Evolutionary conservation across 176 grass and related monocot genomes (phyloP).

Genomic region (Phoenix dactylifera): DNA sequence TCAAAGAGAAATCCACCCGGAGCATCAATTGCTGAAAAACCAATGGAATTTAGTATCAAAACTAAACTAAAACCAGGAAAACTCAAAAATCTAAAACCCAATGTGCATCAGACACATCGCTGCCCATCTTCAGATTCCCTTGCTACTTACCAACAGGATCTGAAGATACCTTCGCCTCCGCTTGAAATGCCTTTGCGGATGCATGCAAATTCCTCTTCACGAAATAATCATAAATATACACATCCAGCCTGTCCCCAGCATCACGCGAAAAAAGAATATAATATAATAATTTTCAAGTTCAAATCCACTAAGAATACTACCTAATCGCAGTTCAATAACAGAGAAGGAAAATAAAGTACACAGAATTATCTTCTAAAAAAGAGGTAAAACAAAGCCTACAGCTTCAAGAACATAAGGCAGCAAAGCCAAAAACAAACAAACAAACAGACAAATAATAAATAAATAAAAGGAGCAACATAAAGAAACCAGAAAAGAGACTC

Average conservation of each 20-base stretch:
- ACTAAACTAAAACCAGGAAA: not conserved
- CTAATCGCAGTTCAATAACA: not conserved
- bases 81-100: not conserved
- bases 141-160: conserved; percentile 53
- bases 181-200: conserved; percentile 58
- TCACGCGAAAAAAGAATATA: conserved; percentile 2
- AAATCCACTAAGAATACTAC: not conserved
- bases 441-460: no score
- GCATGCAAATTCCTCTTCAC: conserved; percentile 53
- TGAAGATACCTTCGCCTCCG: conserved; percentile 43
- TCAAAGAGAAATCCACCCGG: conserved; percentile 70
- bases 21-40: conserved; percentile 46
- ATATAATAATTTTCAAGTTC: not conserved
- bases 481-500: no score
- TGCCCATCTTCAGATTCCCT: not conserved
- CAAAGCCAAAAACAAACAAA: no score
- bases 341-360: no score
- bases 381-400: no score
- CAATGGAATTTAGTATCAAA: not conserved
- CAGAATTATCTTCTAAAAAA: no score
- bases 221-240: conserved; percentile 73
- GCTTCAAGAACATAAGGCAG: no score
- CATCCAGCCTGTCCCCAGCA: conserved; percentile 47
- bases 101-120: no score
- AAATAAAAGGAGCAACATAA: no score